Percentiles rank a stretch among this genome's conserved stretches.
Conservation (phyloP, 441 rosid species). For the Corymbia citriodora region DNA sequence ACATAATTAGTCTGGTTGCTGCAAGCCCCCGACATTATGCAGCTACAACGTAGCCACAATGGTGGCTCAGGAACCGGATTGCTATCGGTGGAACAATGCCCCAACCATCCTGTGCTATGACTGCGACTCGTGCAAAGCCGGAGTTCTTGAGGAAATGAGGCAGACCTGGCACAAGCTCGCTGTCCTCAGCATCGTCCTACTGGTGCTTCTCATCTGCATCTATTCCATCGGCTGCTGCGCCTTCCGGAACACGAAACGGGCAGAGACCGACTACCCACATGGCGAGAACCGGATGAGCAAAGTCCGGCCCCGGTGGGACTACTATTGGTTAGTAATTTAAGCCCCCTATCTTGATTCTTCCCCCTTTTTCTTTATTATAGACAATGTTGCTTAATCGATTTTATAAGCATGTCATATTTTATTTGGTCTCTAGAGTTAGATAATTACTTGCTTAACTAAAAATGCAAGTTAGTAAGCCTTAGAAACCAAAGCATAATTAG, state of each 20-base stretch:
- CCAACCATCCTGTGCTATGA: conserved; percentile 63
- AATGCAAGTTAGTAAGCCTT: neutral
- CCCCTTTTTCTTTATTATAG: neutral
- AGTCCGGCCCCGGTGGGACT: conserved; percentile 78
- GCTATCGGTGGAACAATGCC: conserved; percentile 68
- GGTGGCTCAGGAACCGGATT: conserved; percentile 64
- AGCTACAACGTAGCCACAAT: conserved; percentile 35
- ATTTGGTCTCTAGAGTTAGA: neutral
- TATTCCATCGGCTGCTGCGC: conserved; percentile 86
- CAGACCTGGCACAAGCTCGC: conserved; percentile 84
- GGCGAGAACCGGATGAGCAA: conserved; percentile 76
- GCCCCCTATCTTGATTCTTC: neutral
- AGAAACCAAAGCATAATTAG: neutral
- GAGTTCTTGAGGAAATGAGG: conserved; percentile 69
- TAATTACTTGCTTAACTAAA: neutral
- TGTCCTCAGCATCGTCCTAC: conserved; percentile 58
- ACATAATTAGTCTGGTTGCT: conserved; percentile 64
- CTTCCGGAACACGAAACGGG: conserved; percentile 55
- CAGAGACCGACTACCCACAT: conserved; percentile 59
- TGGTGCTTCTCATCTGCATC: conserved; percentile 57
- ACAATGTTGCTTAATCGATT: neutral
- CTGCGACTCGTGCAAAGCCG: conserved; percentile 92
- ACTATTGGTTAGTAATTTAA: conserved; percentile 47
- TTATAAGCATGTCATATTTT: neutral
- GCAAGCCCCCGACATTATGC: conserved; percentile 89